These are phyloP conservation scores for Trichoderma atroviride DNA, from an alignment of 2,329 filamentous ascomycete species.

Conservation along the genomic window DNA sequence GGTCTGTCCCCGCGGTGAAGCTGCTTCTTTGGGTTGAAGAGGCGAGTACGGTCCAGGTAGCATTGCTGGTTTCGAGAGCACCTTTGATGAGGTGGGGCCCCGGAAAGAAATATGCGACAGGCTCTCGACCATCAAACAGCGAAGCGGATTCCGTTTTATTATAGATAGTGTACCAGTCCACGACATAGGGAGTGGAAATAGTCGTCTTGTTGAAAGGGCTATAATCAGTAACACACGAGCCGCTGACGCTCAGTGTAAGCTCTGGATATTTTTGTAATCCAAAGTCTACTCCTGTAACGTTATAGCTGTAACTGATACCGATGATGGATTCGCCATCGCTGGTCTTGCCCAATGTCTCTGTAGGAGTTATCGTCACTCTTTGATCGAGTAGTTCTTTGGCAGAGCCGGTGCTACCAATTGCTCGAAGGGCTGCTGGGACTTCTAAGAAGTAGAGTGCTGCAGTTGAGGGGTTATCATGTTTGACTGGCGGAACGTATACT, in stretches of 20 bases:
- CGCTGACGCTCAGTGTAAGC: not conserved
- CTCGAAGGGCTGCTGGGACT: conserved; percentile 1
- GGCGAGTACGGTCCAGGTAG: not conserved
- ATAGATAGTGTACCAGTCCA: not conserved
- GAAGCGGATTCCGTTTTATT: not conserved
- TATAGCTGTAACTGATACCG: not conserved
- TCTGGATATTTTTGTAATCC: conserved; percentile 2
- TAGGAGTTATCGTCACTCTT: not conserved
- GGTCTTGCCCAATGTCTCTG: not conserved
- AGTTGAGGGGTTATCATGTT: not conserved
- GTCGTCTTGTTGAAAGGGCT: not conserved
- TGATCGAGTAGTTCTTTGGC: not conserved
- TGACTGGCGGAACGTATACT: not conserved
- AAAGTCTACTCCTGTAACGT: conserved; percentile 9
- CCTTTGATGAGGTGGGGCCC: not conserved
- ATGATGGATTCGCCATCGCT: not conserved
- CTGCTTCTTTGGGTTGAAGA: not conserved
- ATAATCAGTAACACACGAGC: conserved; percentile 14
- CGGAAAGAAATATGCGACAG: not conserved
- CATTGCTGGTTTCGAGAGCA: not conserved
- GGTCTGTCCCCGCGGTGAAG: not conserved
- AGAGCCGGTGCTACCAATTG: not conserved
- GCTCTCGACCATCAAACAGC: not conserved
- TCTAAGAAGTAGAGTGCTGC: not conserved
- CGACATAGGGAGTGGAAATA: not conserved